These are phyloP conservation scores for Thielaviopsis ethacetica DNA, from an alignment of 2,329 filamentous ascomycete genomes.

Conservation along the genomic window DNA sequence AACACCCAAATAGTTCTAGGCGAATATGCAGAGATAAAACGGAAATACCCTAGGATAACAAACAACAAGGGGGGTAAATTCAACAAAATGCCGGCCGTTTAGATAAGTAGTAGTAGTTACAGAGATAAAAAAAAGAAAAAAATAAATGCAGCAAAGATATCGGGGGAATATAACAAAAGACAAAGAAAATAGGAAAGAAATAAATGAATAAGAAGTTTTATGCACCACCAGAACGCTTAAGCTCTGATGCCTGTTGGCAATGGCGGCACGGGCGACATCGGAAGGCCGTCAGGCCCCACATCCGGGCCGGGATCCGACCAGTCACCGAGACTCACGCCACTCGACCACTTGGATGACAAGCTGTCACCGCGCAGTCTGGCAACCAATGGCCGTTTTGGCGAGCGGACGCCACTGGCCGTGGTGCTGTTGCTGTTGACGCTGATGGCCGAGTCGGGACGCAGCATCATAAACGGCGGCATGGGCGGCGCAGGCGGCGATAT, in stretches of 20 bases:
- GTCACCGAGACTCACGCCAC: conserved; percentile 30
- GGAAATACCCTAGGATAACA: no score
- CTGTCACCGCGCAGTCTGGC: conserved; percentile 24
- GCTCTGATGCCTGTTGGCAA: not conserved
- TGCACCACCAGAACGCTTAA: not conserved
- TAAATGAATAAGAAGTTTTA: not conserved
- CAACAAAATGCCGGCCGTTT: no score
- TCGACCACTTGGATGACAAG: conserved; percentile 27
- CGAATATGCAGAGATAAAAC: not conserved
- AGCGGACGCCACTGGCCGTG: conserved; percentile 26
- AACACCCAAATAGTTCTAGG: no score
- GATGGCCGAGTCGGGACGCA: conserved; percentile 15
- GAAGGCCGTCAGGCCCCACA: conserved; percentile 24
- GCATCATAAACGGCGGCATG: conserved; percentile 14
- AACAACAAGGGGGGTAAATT: no score
- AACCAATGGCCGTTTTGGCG: conserved; percentile 15
- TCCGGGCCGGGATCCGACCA: conserved; percentile 37
- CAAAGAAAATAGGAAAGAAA: not conserved
- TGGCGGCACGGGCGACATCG: not conserved
- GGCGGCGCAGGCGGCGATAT: conserved; percentile 15
- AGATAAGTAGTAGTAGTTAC: no score
- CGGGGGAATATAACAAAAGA: not conserved
- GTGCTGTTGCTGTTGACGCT: conserved; percentile 16
- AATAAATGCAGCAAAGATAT: not conserved
- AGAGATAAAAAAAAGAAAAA: not conserved